Conservation (phyloP, 345 rosid genomes). For the Adansonia digitata region DNA sequence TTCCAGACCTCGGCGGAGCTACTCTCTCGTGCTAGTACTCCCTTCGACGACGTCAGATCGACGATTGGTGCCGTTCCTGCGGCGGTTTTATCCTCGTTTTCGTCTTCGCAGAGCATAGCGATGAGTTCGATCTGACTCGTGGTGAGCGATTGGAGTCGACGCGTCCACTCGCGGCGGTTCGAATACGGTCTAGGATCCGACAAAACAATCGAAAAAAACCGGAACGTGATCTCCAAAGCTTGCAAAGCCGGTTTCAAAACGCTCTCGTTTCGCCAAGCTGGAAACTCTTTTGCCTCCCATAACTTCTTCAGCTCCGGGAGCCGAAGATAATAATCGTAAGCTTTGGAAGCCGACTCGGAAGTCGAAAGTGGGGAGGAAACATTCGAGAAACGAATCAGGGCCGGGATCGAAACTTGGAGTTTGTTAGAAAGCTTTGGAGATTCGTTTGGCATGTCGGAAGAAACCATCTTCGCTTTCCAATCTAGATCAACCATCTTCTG, state of each 20-base stretch:
- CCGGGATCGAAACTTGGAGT: slow-evolving; percentile 45
- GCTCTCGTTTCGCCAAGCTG: slow-evolving; percentile 57
- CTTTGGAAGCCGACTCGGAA: slow-evolving; percentile 48
- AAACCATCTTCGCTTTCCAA: slow-evolving; percentile 47
- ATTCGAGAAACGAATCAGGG: slow-evolving; percentile 13
- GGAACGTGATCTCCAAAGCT: slow-evolving; percentile 78
- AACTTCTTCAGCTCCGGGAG: slow-evolving; percentile 57
- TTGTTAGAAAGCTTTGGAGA: slow-evolving; percentile 38
- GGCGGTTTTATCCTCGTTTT: slow-evolving; percentile 28
- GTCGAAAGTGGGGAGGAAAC: slow-evolving; percentile 29
- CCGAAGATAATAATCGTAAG: slow-evolving; percentile 71
- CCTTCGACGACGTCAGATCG: slow-evolving; percentile 32
- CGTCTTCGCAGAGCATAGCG: slow-evolving; percentile 59
- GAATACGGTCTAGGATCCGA: slow-evolving; percentile 75
- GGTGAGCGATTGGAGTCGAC: slow-evolving; percentile 64
- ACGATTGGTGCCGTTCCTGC: slow-evolving; percentile 41
- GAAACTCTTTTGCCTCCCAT: slow-evolving; percentile 47
- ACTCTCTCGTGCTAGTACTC: slow-evolving; percentile 38
- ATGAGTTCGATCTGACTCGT: slow-evolving; percentile 62
- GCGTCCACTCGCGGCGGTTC: slow-evolving; percentile 62
- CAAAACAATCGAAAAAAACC: slow-evolving; percentile 55
- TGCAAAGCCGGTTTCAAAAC: slow-evolving; percentile 69
- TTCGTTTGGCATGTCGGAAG: slow-evolving; percentile 41
- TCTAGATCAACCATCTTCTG: slow-evolving; percentile 65
- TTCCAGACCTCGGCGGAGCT: slow-evolving; percentile 72